These are phyloP conservation scores for Mikania micrantha DNA, from an alignment of 129 eudicot species.

Conservation along the genomic window DNA sequence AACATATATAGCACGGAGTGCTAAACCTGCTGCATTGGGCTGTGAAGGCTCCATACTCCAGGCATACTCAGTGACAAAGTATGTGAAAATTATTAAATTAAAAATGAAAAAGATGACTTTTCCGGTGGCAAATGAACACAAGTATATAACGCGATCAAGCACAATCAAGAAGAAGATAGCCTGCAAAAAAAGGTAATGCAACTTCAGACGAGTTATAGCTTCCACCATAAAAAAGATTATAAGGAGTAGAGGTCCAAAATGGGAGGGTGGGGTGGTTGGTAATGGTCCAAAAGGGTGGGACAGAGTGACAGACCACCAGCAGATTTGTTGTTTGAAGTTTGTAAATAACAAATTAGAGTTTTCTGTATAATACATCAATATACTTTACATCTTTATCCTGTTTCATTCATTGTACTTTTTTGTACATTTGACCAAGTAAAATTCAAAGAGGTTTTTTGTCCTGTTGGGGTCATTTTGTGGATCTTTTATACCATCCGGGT, in stretches of 20 bases:
- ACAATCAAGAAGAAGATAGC: slow-evolving; percentile 94
- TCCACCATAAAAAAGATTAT: not conserved
- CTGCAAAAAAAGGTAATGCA: slow-evolving; percentile 46
- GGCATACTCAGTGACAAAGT: slow-evolving; percentile 77
- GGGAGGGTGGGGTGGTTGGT: not conserved
- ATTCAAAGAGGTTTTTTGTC: not conserved
- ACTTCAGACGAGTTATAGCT: slow-evolving; percentile 8
- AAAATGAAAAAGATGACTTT: slow-evolving; percentile 82
- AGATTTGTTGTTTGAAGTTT: not conserved
- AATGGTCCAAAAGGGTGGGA: not conserved
- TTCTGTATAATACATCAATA: not conserved
- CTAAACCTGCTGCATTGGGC: slow-evolving; percentile 67
- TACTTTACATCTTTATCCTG: not conserved
- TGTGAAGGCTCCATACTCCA: slow-evolving; percentile 79
- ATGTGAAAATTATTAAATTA: slow-evolving; percentile 81
- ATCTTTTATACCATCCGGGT: not conserved
- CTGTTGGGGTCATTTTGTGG: not conserved
- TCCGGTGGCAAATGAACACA: slow-evolving; percentile 90
- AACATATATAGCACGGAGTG: slow-evolving; percentile 81
- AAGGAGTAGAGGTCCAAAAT: not conserved
- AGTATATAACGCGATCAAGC: slow-evolving; percentile 82
- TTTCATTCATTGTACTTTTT: not conserved
- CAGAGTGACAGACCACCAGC: not conserved
- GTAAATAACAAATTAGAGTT: not conserved
- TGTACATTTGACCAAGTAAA: not conserved